Evolutionary conservation across 2,329 filamentous ascomycete species (phyloP).

Genomic region (Aspergillus proliferans): DNA sequence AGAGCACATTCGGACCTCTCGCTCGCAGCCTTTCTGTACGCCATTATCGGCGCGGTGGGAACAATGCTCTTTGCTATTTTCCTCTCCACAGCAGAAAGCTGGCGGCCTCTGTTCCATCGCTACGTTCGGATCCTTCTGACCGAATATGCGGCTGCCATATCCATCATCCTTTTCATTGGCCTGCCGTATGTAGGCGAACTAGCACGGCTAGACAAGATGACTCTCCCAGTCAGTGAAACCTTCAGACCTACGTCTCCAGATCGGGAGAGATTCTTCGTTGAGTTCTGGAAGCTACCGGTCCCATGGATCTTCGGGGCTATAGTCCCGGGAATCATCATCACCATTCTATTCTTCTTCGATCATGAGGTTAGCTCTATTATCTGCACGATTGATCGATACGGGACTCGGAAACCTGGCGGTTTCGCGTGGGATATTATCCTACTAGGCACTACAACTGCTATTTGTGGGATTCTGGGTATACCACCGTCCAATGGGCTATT

Average conservation of each 20-base stretch:
- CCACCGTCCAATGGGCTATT: constrained; percentile 61
- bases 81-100: constrained; percentile 55
- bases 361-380: constrained; percentile 66
- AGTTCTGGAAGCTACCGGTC: constrained; percentile 57
- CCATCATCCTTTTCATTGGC: constrained; percentile 59
- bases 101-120: constrained; percentile 56
- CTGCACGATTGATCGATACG: constrained; percentile 57
- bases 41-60: constrained; percentile 57
- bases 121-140: constrained; percentile 56
- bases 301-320: constrained; percentile 57
- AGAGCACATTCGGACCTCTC: constrained; percentile 52
- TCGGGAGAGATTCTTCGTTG: constrained; percentile 53
- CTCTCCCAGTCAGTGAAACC: constrained; percentile 49
- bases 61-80: constrained; percentile 59
- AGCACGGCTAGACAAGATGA: constrained; percentile 52
- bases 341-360: constrained; percentile 62
- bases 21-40: constrained; percentile 59
- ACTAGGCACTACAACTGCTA: constrained; percentile 55
- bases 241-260: constrained; percentile 54
- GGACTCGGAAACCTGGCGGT: constrained; percentile 55
- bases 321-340: constrained; percentile 58
- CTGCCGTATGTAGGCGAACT: constrained; percentile 58
- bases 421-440: constrained; percentile 61
- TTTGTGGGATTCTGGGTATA: constrained; percentile 61
- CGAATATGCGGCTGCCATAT: constrained; percentile 62